Evolutionary conservation across 306 rosid genomes (phyloP).

Genomic region (Gastrolobium villosum): DNA sequence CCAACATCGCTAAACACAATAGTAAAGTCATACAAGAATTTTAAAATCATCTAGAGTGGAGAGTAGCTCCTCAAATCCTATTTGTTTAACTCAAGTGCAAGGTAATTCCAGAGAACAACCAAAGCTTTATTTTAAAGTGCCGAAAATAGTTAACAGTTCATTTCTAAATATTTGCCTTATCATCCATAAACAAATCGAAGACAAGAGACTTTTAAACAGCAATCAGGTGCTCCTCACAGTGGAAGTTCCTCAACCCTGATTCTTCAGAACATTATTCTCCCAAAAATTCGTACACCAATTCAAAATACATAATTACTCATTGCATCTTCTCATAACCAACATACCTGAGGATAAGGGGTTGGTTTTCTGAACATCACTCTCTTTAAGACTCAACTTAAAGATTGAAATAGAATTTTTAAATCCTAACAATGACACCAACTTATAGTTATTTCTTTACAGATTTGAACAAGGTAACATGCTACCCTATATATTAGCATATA

Average conservation of each 20-base stretch:
- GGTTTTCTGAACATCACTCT: neutral
- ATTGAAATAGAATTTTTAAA: neutral
- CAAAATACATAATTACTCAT: conserved; percentile 18
- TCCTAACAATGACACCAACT: neutral
- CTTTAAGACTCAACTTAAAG: conserved; percentile 4
- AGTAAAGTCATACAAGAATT: conserved; percentile 11
- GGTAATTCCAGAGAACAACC: conserved; percentile 30
- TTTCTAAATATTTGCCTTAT: conserved; percentile 27
- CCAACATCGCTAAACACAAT: conserved; percentile 26
- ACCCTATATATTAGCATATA: neutral
- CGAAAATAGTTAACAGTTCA: neutral
- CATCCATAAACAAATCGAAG: conserved; percentile 21
- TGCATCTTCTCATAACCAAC: neutral
- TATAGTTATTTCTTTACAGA: neutral
- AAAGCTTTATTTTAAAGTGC: conserved; percentile 19
- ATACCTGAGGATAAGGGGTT: neutral
- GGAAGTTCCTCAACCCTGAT: conserved; percentile 26
- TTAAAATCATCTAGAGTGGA: conserved; percentile 27
- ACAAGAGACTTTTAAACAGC: neutral
- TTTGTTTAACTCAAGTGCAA: neutral
- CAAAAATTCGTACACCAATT: conserved; percentile 2
- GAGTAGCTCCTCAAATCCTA: conserved; percentile 26
- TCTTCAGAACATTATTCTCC: conserved; percentile 17
- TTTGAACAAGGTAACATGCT: neutral
- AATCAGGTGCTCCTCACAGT: conserved; percentile 10